phyloP scores from a whole-genome alignment of 257 asterid genomes.

The Vinca minor region DNA sequence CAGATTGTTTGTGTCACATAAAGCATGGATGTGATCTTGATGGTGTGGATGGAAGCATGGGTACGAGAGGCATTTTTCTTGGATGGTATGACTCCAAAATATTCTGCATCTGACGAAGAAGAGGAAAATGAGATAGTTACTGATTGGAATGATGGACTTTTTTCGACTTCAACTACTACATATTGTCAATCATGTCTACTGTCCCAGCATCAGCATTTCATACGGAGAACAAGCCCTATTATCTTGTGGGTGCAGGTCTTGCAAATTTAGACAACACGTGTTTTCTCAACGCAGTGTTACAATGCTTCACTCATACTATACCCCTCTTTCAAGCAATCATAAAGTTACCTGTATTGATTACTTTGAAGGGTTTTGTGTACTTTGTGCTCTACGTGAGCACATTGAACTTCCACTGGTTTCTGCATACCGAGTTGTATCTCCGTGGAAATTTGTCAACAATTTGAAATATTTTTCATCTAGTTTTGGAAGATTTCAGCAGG shows the following conservation, averaged over 20 bases:
- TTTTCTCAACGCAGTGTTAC: slow-evolving; percentile 74
- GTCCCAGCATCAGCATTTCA: slow-evolving; percentile 6
- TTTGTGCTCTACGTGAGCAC: slow-evolving; percentile 48
- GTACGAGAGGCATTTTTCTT: slow-evolving; percentile 69
- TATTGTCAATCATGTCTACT: slow-evolving; percentile 9
- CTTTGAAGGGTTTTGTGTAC: slow-evolving; percentile 34
- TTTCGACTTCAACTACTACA: too few relatives aligned
- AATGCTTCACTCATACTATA: slow-evolving; percentile 77
- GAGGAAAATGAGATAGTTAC: too few relatives aligned
- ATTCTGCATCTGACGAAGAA: slow-evolving; percentile 79
- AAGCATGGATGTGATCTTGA: too few relatives aligned
- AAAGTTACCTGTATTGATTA: slow-evolving; percentile 37
- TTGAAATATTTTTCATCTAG: slow-evolving; percentile 59
- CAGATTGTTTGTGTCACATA: slow-evolving; percentile 81
- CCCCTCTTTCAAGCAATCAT: slow-evolving; percentile 40
- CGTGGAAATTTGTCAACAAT: slow-evolving; percentile 46
- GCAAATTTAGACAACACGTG: slow-evolving; percentile 83
- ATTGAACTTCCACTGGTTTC: slow-evolving; percentile 31
- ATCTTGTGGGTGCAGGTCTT: slow-evolving; percentile 63
- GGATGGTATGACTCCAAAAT: slow-evolving; percentile 60
- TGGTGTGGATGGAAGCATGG: slow-evolving; percentile 97
- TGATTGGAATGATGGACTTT: slow-evolving; percentile 17
- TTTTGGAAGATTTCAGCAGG: slow-evolving; percentile 61
- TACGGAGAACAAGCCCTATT: slow-evolving; percentile 13
- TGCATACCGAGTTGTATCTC: slow-evolving; percentile 30